Evolutionary conservation across 164 flowering plant genomes (phyloP), one percentile per base, ranked within the genome.

Genomic region (Platanus orientalis): DNA sequence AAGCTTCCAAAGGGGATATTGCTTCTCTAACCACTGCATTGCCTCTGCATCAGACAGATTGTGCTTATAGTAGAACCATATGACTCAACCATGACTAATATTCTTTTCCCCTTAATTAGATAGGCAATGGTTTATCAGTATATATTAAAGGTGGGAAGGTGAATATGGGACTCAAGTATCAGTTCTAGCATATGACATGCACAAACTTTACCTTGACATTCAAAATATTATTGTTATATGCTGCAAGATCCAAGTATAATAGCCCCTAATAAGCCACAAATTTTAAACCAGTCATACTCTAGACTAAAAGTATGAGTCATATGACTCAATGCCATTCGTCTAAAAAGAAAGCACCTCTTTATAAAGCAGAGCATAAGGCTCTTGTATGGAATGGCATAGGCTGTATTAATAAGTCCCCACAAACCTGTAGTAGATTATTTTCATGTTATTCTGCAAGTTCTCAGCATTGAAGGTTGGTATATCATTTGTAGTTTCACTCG

Each of bases 401-500:
- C 25, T 29, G 29, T 27, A 42, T 24, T 17, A 20, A 20, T 20
- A 28, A 1, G 23, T 45, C 21, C 11, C 20, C 3, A 68, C 74
- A 59, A 62, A 89, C 97, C 98, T 90, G 86, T 93, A 88, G 58
- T 79, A 81, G 20, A 90, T 82, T 12, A 79, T 69, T 75, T 86
- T 93, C 79, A 84, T 77, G 78, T 93, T 93, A 64, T 67, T 85
- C 64, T 87, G 96, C 80, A 90, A 53, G 76, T 93, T 85, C 69
- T 93, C 98, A 45, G 81, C 87, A 76, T 69, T 87, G 76, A 93
- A 81, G 61, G 78, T 85, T 6, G 84, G 81, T 11, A 88, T 2
- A 65, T 84, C 91, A 63, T 72, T 66, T 10, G 36, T 40, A 27
- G 54, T 53, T 13, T 75, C 86, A 62, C 66, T 79, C 39, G 83